These are phyloP conservation scores for Venturia nashicola DNA, from an alignment of 2,329 filamentous ascomycete genomes.

Conservation along the genomic window DNA sequence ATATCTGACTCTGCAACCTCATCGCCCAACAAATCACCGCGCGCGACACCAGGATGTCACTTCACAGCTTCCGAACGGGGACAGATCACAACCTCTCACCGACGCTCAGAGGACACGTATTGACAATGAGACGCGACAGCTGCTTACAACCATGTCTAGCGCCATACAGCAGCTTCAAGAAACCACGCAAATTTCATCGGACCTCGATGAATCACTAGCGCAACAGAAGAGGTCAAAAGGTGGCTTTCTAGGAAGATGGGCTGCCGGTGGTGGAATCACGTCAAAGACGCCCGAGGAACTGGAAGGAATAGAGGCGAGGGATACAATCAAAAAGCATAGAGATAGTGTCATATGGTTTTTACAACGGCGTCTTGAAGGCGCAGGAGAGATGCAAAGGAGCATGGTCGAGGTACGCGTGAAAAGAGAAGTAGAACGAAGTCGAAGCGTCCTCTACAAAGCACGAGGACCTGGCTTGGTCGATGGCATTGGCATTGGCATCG, in stretches of 20 bases:
- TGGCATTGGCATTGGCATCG: slow-evolving; percentile 9
- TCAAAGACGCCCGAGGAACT: slow-evolving; percentile 55
- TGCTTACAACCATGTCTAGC: slow-evolving; percentile 73
- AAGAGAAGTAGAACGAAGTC: slow-evolving; percentile 78
- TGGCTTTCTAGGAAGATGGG: slow-evolving; percentile 60
- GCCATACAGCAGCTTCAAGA: slow-evolving; percentile 70
- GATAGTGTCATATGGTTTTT: slow-evolving; percentile 80
- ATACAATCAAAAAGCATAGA: slow-evolving; percentile 55
- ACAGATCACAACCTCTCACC: slow-evolving; percentile 51
- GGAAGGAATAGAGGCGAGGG: slow-evolving; percentile 56
- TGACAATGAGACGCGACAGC: slow-evolving; percentile 73
- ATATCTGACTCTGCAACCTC: slow-evolving; percentile 73
- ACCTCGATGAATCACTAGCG: slow-evolving; percentile 59
- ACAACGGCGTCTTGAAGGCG: slow-evolving; percentile 61
- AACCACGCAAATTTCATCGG: slow-evolving; percentile 69
- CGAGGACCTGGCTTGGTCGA: slow-evolving; percentile 8
- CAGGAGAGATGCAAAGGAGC: slow-evolving; percentile 63
- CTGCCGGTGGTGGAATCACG: slow-evolving; percentile 36
- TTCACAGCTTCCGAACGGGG: slow-evolving; percentile 67
- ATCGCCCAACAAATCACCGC: slow-evolving; percentile 35
- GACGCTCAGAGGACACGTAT: slow-evolving; percentile 76
- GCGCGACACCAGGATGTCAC: slow-evolving; percentile 28
- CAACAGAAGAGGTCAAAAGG: slow-evolving; percentile 53
- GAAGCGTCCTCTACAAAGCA: slow-evolving; percentile 68
- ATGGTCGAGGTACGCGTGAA: slow-evolving; percentile 90